These are phyloP conservation scores for Diaporthe velutina DNA, from an alignment of 2,329 filamentous ascomycete species.

Conservation along the genomic window DNA sequence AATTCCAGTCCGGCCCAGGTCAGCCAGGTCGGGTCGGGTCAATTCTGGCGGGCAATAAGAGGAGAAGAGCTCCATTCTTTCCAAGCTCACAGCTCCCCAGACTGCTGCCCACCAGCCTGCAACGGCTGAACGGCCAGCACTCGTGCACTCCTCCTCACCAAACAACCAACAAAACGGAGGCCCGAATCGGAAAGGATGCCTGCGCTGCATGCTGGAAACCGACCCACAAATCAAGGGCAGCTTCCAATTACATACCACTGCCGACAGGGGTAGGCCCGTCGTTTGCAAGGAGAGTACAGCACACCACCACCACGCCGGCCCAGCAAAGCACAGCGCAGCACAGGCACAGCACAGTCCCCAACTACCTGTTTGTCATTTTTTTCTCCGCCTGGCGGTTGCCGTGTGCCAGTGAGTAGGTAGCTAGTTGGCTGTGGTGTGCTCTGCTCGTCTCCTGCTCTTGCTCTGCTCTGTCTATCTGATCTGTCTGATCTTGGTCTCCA, in stretches of 20 bases:
- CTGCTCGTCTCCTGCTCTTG: background rate
- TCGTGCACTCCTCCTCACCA: constrained; percentile 12
- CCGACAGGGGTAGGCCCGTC: constrained; percentile 22
- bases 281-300: constrained; percentile 22
- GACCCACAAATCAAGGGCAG: constrained; percentile 15
- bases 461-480: constrained; percentile 16
- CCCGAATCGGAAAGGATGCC: constrained; percentile 22
- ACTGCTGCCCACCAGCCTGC: background rate
- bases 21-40: background rate
- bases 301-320: background rate
- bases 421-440: constrained; percentile 4
- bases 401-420: background rate
- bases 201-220: constrained; percentile 6
- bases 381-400: background rate
- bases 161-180: constrained; percentile 17
- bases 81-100: background rate
- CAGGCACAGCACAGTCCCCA: constrained; percentile 4
- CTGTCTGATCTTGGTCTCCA: constrained; percentile 26
- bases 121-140: background rate
- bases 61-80: constrained; percentile 15
- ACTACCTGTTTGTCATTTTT: constrained; percentile 23
- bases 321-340: background rate
- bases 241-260: constrained; percentile 7
- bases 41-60: constrained; percentile 7
- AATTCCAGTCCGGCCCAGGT: background rate